phyloP scores from a whole-genome alignment of 805 yeast genomes.

The Ogataea ramenticola region DNA sequence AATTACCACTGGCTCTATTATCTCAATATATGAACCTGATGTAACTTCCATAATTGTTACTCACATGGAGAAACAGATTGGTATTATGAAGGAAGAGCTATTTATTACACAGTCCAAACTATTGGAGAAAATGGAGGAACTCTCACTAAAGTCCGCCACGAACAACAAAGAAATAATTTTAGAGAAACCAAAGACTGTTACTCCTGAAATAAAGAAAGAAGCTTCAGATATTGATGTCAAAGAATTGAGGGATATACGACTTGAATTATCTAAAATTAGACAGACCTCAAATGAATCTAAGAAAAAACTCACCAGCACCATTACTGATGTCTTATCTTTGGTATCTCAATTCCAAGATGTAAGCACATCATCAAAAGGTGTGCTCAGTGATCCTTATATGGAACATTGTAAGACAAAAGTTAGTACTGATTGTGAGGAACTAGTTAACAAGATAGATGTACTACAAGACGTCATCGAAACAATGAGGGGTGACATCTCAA shows the following conservation, averaged over 20 bases:
- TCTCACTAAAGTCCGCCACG: constrained; percentile 8
- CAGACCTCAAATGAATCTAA: constrained; percentile 46
- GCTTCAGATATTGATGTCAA: constrained; percentile 6
- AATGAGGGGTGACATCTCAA: constrained; percentile 83
- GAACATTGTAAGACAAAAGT: constrained; percentile 65
- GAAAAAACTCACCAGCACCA: constrained; percentile 31
- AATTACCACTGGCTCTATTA: constrained; percentile 49
- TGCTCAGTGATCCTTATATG: constrained; percentile 45
- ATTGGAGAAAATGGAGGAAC: constrained; percentile 17
- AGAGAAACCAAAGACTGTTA: constrained; percentile 1
- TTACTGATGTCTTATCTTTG: constrained; percentile 36
- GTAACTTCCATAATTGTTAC: constrained; percentile 14
- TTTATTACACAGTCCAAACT: constrained; percentile 18
- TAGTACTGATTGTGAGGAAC: constrained; percentile 66
- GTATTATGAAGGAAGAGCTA: constrained; percentile 19
- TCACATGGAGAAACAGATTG: constrained; percentile 22
- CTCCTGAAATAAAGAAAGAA: not conserved
- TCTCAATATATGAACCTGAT: constrained; percentile 49
- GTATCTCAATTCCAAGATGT: constrained; percentile 43
- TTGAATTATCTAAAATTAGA: constrained; percentile 51
- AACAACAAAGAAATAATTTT: constrained; percentile 6
- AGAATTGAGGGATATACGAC: constrained; percentile 39
- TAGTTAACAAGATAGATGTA: constrained; percentile 81
- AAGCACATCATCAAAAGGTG: constrained; percentile 17
- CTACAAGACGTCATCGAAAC: constrained; percentile 89